Conservation (phyloP, 2,329 filamentous ascomycete genomes). For the Aspergillus quadricinctus region DNA sequence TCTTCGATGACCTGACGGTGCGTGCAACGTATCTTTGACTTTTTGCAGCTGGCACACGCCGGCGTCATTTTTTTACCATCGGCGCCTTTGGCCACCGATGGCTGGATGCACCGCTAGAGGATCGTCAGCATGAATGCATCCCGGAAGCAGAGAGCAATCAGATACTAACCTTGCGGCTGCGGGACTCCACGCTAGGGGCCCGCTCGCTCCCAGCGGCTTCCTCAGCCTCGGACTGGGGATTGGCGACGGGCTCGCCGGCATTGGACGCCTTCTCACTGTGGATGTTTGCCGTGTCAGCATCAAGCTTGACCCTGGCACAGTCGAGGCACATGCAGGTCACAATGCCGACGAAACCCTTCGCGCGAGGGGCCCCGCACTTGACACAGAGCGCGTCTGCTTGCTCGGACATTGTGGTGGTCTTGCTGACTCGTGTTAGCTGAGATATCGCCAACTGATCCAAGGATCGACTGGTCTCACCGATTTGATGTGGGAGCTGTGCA, state of each 20-base stretch:
- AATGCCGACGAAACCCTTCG: background rate
- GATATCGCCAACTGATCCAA: background rate
- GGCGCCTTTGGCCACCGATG: background rate
- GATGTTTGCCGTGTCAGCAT: background rate
- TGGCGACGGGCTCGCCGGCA: background rate
- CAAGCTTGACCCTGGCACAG: background rate
- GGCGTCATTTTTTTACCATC: constrained; percentile 6
- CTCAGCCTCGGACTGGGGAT: background rate
- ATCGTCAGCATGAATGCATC: background rate
- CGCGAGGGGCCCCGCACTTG: background rate
- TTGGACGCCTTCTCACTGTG: background rate
- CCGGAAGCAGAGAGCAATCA: background rate
- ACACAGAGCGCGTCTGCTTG: background rate
- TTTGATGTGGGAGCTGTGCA: background rate
- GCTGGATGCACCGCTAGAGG: background rate
- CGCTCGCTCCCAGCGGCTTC: constrained; percentile 1
- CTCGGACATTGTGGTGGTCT: background rate
- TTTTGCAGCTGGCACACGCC: constrained; percentile 20
- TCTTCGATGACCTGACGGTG: constrained; percentile 13
- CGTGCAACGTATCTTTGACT: constrained; percentile 24
- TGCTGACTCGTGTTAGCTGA: background rate
- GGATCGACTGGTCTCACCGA: background rate
- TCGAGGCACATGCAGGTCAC: background rate
- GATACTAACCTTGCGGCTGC: background rate
- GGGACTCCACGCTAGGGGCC: background rate